Evolutionary conservation across 2,329 filamentous ascomycete species (phyloP).

Genomic region (Pleochaeta shiraiana): DNA sequence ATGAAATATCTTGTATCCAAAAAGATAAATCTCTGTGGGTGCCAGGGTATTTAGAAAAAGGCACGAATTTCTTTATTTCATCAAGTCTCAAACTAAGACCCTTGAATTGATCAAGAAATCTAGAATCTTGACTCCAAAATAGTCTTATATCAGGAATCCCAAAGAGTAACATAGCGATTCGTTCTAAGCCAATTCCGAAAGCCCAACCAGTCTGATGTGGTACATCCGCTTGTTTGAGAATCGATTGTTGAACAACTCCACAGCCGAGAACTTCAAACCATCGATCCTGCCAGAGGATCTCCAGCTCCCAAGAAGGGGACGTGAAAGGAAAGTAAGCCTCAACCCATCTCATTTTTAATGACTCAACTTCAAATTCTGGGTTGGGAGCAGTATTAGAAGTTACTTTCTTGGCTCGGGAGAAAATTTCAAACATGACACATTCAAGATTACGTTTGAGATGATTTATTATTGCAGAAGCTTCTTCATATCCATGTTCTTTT

Average conservation of each 20-base stretch:
- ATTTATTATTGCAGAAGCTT: conserved; percentile 60
- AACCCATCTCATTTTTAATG: conserved; percentile 76
- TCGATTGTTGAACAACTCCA: conserved; percentile 65
- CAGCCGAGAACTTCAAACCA: conserved; percentile 96
- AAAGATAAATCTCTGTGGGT: conserved; percentile 90
- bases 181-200: conserved; percentile 82
- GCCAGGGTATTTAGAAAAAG: conserved; percentile 79
- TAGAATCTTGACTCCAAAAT: conserved; percentile 74
- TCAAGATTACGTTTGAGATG: conserved; percentile 85
- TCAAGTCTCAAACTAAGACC: conserved; percentile 31
- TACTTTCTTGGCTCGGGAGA: conserved; percentile 52
- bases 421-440: conserved; percentile 74
- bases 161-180: conserved; percentile 95
- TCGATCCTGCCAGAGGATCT: conserved; percentile 82
- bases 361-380: conserved; percentile 35
- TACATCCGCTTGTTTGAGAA: conserved; percentile 57
- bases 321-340: conserved; percentile 98
- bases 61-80: conserved; percentile 41
- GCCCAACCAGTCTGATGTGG: conserved; percentile 73
- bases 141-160: conserved; percentile 89
- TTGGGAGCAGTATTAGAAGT: conserved; percentile 23
- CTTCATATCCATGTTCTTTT: conserved; percentile 44
- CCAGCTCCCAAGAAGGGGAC: conserved; percentile 84
- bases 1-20: conserved; percentile 41
- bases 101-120: conserved; percentile 73